A percentile compares a stretch with the other conserved stretches of the same genome.
phyloP scores from a whole-genome alignment of 2,329 filamentous ascomycete genomes.

The Triangularia verruculosa region DNA sequence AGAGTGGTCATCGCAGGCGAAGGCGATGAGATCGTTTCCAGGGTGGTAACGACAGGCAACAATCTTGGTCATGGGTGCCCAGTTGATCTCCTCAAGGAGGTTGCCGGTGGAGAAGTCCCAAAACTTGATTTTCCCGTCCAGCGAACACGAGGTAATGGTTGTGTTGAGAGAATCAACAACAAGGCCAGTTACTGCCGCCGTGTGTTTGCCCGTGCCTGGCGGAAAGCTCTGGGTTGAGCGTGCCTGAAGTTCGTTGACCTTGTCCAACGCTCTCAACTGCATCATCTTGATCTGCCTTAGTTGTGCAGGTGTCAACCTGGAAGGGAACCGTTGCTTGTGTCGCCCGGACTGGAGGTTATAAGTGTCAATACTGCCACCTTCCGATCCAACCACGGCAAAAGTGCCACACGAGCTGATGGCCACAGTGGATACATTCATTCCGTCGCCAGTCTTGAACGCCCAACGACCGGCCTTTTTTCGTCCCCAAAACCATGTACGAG shows the following conservation, averaged over 20 bases:
- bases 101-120: conserved; percentile 91
- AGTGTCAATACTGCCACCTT: conserved; percentile 81
- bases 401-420: conserved; percentile 89
- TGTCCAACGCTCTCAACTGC: conserved; percentile 57
- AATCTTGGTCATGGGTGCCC: conserved; percentile 73
- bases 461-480: conserved; percentile 89
- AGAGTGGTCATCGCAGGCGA: conserved; percentile 84
- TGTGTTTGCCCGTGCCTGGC: conserved; percentile 68
- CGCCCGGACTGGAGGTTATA: conserved; percentile 94
- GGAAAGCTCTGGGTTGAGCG: conserved; percentile 43
- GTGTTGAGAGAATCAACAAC: conserved; percentile 88
- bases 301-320: conserved; percentile 72
- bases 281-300: conserved; percentile 70
- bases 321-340: conserved; percentile 84
- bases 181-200: conserved; percentile 77
- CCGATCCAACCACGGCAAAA: conserved; percentile 87
- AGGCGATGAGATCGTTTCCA: conserved; percentile 78
- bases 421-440: conserved; percentile 78
- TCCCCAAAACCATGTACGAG: conserved; percentile 97
- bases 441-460: conserved; percentile 85
- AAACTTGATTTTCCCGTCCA: conserved; percentile 94
- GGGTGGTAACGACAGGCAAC: conserved; percentile 77
- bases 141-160: conserved; percentile 76
- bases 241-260: conserved; percentile 54
- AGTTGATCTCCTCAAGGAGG: conserved; percentile 77